Base-by-base conservation (phyloP, 2,329 filamentous ascomycete species). In the Thielaviopsis populi region DNA sequence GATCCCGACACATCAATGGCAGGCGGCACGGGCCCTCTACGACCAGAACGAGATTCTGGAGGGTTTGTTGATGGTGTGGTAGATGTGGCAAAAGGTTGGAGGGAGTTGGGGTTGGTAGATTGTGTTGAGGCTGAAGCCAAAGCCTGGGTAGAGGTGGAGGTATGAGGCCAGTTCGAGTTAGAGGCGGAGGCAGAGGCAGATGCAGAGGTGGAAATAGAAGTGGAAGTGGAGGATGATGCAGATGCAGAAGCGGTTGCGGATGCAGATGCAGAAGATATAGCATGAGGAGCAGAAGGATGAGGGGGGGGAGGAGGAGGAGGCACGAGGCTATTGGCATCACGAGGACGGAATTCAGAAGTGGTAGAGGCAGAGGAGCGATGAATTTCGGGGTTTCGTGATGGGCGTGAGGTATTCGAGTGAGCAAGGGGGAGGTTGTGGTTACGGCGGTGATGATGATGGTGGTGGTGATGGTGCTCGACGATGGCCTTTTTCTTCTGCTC, bases 401-500 rank as follows among this genome's bases (percentile, higher is more conserved):
- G 75, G 67, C 50, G 50, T 17, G 50, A 56, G 68, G 80, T 80
- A 67, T 75, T 77, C 68, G 73, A 76, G 72, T 76, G 73, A 60
- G 74, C 67, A 64, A 71, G 64, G 41, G 78, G 78, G 68, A 80
- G 59, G 43, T 40, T 54, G 42, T 50, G 54, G 46, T 54, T 37
- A 41, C 59, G 61, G 24, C 53, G 61, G 30, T 64, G 41, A n/a
- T 64, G 41, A n/a, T 60, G 54, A 27, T 60, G 54, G 50, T 60
- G 42, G 17, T 63, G 61, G n/a, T 67, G 79, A 64, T 76, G 76
- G 66, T 78, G 22, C 15, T 64, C 59, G 15, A 48, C 48, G 13
- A 54, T 84, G 56, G 79, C 77, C 68, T 89, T 85, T 63, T 72
- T 65, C 65, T 72, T 74, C 53, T 70, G 70, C 59, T 75, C 74